phyloP scores from a whole-genome alignment of 108 stramenopile genomes.

The Cyclostephanos tholiformis region DNA sequence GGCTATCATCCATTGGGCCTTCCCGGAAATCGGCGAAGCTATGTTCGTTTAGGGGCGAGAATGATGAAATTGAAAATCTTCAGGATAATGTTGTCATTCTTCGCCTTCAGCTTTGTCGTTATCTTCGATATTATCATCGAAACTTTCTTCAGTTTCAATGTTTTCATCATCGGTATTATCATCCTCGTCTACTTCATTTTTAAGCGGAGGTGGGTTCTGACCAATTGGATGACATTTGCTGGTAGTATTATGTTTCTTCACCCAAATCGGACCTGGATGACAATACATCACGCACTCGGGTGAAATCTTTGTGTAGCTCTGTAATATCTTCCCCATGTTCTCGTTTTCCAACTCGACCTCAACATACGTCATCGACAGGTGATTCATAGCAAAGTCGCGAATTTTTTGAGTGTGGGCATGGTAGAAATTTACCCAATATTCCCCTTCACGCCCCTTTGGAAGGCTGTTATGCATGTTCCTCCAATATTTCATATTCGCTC shows the following conservation, averaged over 20 bases:
- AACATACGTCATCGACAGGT: constrained; percentile 57
- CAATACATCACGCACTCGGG: constrained; percentile 44
- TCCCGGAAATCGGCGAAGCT: too few species aligned
- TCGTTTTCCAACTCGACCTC: constrained; percentile 52
- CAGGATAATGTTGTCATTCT: neutral
- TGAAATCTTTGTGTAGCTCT: constrained; percentile 49
- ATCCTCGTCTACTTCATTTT: neutral
- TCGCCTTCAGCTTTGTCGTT: neutral
- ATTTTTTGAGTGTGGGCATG: constrained; percentile 56
- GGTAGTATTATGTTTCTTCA: constrained; percentile 28
- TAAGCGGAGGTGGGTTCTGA: constrained; percentile 13
- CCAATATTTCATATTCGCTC: constrained; percentile 38
- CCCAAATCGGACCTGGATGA: constrained; percentile 46
- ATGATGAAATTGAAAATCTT: too few species aligned
- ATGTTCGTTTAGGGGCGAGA: too few species aligned
- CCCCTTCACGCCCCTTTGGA: neutral
- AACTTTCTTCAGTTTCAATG: neutral
- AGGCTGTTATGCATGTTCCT: constrained; percentile 7
- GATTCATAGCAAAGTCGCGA: constrained; percentile 53
- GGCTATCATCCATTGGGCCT: too few species aligned
- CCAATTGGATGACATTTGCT: constrained; percentile 41
- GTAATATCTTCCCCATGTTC: constrained; percentile 39
- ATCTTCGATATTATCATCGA: neutral
- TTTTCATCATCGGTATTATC: neutral
- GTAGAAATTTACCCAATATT: constrained; percentile 52